phyloP scores from a whole-genome alignment of 768 basidiomycete genomes.

The Suillus ampliporus region DNA sequence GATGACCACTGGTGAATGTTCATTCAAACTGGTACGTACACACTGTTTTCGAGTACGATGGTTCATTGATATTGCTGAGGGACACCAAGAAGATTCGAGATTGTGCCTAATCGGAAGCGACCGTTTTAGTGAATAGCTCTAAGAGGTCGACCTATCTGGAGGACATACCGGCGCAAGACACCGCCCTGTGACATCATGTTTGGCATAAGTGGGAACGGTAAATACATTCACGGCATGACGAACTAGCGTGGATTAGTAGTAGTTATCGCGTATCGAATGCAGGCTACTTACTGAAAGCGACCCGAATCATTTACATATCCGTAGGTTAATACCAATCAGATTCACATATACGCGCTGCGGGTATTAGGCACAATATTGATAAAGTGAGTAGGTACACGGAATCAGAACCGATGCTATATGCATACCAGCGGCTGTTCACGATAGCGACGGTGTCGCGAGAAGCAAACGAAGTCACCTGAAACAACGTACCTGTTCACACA shows the following conservation, averaged over 20 bases:
- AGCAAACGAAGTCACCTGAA: not conserved
- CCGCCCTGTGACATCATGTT: not conserved
- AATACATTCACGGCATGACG: not conserved
- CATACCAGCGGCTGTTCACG: conserved; percentile 2
- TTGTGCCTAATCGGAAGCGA: not conserved
- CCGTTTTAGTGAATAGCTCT: not conserved
- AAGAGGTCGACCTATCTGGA: not conserved
- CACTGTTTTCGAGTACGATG: not conserved
- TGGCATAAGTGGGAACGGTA: not conserved
- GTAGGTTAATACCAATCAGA: not conserved
- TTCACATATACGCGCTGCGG: not conserved
- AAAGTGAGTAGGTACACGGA: not conserved
- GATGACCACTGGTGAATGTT: not conserved
- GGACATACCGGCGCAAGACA: not conserved
- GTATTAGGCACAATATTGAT: not conserved
- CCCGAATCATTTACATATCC: not conserved
- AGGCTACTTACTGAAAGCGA: not conserved
- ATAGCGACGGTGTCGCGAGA: not conserved
- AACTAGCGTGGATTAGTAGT: not conserved
- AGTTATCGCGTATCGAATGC: not conserved
- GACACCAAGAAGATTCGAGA: too few relatives aligned
- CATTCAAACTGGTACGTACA: not conserved
- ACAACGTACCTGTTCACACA: conserved; percentile 2
- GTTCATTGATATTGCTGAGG: not conserved
- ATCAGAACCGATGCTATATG: not conserved